Conservation (phyloP, 2,329 filamentous ascomycete genomes). For the Paecilomyces formosus region DNA sequence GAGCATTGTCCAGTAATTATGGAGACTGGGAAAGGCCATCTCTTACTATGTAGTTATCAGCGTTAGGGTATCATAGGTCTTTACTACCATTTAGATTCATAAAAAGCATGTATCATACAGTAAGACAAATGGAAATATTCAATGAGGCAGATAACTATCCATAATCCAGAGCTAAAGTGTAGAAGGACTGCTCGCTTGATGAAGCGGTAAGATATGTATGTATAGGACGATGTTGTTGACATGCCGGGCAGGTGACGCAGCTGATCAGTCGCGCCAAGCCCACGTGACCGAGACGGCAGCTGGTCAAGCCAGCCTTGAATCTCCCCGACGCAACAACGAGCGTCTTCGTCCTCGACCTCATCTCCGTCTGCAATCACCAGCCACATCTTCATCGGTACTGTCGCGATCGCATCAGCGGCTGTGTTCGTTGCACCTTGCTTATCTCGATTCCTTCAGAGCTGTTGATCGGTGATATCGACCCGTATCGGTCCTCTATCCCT, state of each 20-base stretch:
- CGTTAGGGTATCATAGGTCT: neutral
- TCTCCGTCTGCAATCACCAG: constrained; percentile 17
- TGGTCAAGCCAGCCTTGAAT: constrained; percentile 9
- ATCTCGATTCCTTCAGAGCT: constrained; percentile 1
- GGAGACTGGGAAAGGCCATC: neutral
- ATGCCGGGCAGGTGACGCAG: neutral
- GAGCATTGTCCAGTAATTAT: neutral
- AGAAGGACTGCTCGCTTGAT: too few species aligned
- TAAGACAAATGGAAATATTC: neutral
- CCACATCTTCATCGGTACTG: constrained; percentile 20
- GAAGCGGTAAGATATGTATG: neutral
- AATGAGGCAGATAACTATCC: neutral
- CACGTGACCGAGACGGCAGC: constrained; percentile 24
- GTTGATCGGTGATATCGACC: constrained; percentile 7
- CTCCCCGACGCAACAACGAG: constrained; percentile 19
- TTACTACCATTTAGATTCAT: neutral
- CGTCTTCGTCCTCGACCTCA: constrained; percentile 28
- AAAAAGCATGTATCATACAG: neutral
- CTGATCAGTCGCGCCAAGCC: constrained; percentile 14
- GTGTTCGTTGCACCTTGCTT: constrained; percentile 10
- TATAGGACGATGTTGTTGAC: neutral
- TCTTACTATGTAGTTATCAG: neutral
- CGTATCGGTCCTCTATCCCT: constrained; percentile 8
- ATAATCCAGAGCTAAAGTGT: neutral
- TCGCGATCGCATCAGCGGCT: constrained; percentile 15